Conservation (phyloP, 2,329 filamentous ascomycete genomes). For the Ceratocystis papillata region DNA sequence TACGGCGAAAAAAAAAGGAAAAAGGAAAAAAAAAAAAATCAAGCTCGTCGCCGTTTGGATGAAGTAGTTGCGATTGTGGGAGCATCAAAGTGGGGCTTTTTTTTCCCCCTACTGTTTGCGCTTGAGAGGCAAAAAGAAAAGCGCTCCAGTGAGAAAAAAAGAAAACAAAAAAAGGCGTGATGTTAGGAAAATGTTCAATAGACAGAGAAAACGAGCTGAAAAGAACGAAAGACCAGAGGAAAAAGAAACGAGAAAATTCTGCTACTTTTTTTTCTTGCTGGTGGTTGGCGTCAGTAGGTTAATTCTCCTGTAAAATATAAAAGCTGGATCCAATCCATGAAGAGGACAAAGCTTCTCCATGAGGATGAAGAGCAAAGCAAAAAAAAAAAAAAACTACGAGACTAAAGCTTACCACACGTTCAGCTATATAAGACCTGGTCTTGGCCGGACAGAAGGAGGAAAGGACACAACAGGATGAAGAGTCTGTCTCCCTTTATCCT, state of each 20-base stretch:
- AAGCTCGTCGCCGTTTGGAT: neutral
- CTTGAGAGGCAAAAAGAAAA: constrained; percentile 6
- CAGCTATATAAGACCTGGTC: neutral
- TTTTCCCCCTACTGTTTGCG: neutral
- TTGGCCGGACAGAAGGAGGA: neutral
- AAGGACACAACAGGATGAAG: neutral
- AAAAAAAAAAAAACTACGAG: neutral
- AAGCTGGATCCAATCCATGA: neutral
- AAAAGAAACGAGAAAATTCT: neutral
- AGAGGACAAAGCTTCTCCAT: neutral
- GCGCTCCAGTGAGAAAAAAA: neutral
- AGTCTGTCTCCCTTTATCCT: neutral
- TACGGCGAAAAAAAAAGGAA: neutral
- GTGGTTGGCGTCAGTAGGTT: constrained; percentile 6
- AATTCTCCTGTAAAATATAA: neutral
- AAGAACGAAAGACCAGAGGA: neutral
- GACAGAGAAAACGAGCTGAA: neutral
- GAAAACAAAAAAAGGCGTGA: neutral
- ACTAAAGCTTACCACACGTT: neutral
- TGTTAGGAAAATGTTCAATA: no score
- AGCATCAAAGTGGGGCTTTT: constrained; percentile 1
- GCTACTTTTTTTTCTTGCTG: neutral
- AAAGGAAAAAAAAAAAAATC: neutral
- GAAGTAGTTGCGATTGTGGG: constrained; percentile 11
- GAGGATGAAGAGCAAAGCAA: neutral